Base-by-base conservation (phyloP, 2,329 filamentous ascomycete species). In the Moelleriella libera region DNA sequence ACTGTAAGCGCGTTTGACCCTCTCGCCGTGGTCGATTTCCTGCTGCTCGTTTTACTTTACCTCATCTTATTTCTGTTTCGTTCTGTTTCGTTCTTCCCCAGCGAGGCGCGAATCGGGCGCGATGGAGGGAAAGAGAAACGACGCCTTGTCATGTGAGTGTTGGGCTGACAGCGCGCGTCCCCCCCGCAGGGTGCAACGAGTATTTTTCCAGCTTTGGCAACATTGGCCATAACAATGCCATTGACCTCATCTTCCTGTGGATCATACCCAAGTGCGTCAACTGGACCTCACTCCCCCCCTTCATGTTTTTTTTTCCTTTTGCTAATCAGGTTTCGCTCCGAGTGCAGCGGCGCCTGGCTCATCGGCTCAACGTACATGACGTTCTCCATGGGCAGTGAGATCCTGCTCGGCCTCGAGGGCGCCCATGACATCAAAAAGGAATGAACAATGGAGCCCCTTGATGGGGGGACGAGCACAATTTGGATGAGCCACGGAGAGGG, bases 251-350 rank as follows among this genome's bases (percentile, higher is more conserved):
- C 42, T 57, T 69, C 46, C 60, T 79, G 45, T 80, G 75, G 75
- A 70, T 78, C 47, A 69, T 80, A 45, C 75, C 75, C 46, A 79
- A 78, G 75, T 78, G 58, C 57, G 74, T 61, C 37, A 5, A n/a
- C 1, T 30, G 7, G 39, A 12, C 8, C 12, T 9, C 34, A 12
- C 34, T 37, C 34, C 8, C 12, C 12, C 34, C 34, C 8, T 37
- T 37, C 12, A 37, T 37, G 34, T 2, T 12, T 37, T 37, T 37
- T 37, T 42, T 3, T n/a, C 32, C n/a, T 21, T 12, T 9, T 30
- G 4, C 12, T 44, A 7, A 37, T 21, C 21, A 21, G 21, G 2
- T 21, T 21, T 21, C 2, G 21, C 21, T 2, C 21, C 21, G 21
- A 21, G 21, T 21, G 29, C 28, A 48, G 76, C 52, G 75, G 74